Conservation (phyloP, 805 yeast genomes). For the Saturnispora gosingensis region DNA sequence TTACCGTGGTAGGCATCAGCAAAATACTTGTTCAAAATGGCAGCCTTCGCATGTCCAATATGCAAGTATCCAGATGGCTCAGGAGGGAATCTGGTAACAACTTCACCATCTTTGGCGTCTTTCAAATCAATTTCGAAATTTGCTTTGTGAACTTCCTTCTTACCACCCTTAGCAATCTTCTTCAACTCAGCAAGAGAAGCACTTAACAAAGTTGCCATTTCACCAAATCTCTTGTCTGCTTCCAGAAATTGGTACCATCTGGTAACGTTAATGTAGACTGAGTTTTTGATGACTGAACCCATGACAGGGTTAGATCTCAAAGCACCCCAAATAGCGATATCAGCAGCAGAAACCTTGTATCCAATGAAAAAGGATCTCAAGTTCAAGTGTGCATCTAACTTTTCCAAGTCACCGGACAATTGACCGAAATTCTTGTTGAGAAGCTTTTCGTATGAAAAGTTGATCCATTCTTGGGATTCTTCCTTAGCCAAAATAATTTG, state of each 20-base stretch:
- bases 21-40: constrained; percentile 90
- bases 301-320: constrained; percentile 88
- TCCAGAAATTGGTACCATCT: constrained; percentile 88
- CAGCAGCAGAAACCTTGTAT: constrained; percentile 61
- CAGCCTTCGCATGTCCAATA: constrained; percentile 99
- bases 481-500: constrained; percentile 29
- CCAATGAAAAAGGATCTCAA: constrained; percentile 75
- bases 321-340: constrained; percentile 87
- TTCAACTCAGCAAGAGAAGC: constrained; percentile 66
- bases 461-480: constrained; percentile 52
- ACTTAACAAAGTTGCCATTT: constrained; percentile 54
- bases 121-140: constrained; percentile 88
- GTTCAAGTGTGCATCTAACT: constrained; percentile 74
- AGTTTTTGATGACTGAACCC: constrained; percentile 82
- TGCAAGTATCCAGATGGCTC: constrained; percentile 99
- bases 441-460: constrained; percentile 58
- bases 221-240: constrained; percentile 57
- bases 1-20: constrained; percentile 95
- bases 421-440: constrained; percentile 83
- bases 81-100: constrained; percentile 98
- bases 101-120: constrained; percentile 88
- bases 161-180: constrained; percentile 60
- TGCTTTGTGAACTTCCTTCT: constrained; percentile 87
- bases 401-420: constrained; percentile 66
- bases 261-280: constrained; percentile 73